Conservation (phyloP, 2,329 filamentous ascomycete species). For the Sphaerostilbella broomeana region DNA sequence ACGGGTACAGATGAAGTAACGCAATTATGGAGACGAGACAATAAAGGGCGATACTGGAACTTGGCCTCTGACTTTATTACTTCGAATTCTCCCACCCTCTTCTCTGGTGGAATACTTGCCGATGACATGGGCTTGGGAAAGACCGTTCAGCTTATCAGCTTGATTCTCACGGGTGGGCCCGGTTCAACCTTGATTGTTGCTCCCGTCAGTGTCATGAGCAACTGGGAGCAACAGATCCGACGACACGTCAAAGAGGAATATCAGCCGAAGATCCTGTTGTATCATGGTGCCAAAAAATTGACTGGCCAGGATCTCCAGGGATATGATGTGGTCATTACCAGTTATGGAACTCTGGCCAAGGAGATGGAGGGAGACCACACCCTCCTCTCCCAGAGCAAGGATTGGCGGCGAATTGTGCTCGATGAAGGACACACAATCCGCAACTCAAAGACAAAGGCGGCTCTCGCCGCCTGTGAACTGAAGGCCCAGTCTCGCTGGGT, state of each 20-base stretch:
- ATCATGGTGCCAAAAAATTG: constrained; percentile 60
- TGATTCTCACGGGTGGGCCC: constrained; percentile 55
- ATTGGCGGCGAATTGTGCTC: constrained; percentile 73
- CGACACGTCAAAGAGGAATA: constrained; percentile 62
- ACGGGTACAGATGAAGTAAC: constrained; percentile 52
- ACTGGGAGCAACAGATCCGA: constrained; percentile 76
- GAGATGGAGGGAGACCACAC: constrained; percentile 46
- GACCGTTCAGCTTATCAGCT: constrained; percentile 76
- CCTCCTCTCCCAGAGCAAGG: constrained; percentile 26
- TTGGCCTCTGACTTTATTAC: constrained; percentile 52
- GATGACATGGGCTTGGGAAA: constrained; percentile 94
- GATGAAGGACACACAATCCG: constrained; percentile 81
- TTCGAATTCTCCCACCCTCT: constrained; percentile 50
- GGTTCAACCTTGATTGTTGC: constrained; percentile 72
- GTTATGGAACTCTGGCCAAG: constrained; percentile 67
- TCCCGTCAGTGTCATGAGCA: constrained; percentile 81
- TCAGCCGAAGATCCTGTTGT: constrained; percentile 61
- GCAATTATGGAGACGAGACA: constrained; percentile 68
- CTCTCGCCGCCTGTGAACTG: constrained; percentile 60
- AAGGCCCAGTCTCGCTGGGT: constrained; percentile 71
- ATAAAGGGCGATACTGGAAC: constrained; percentile 54
- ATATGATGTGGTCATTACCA: constrained; percentile 76
- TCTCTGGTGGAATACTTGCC: constrained; percentile 73
- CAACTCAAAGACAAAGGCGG: constrained; percentile 66
- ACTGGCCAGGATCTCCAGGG: constrained; percentile 51